These are phyloP conservation scores for Apiospora marii DNA, from an alignment of 2,329 filamentous ascomycete species.

Conservation along the genomic window DNA sequence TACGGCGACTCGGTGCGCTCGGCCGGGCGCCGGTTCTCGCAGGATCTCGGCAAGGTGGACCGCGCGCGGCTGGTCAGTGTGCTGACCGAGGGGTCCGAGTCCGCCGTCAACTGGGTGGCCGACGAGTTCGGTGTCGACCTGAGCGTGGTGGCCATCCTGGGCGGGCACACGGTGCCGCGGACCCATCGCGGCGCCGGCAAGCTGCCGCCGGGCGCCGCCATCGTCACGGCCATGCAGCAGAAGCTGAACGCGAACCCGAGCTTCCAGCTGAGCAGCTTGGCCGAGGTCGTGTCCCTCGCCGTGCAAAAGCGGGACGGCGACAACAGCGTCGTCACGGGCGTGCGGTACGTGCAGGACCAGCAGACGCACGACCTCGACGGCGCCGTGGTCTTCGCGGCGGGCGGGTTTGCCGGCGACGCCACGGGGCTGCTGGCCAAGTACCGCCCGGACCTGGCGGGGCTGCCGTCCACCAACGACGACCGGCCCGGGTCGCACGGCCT, in stretches of 20 bases:
- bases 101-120: slow-evolving; percentile 63
- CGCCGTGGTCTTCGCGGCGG: slow-evolving; percentile 66
- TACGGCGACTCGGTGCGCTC: slow-evolving; percentile 65
- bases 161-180: slow-evolving; percentile 63
- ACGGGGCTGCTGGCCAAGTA: slow-evolving; percentile 62
- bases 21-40: slow-evolving; percentile 54
- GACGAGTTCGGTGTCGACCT: slow-evolving; percentile 66
- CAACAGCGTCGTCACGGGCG: slow-evolving; percentile 53
- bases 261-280: slow-evolving; percentile 60
- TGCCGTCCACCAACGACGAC: slow-evolving; percentile 70
- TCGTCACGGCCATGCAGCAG: slow-evolving; percentile 62
- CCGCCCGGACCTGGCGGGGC: slow-evolving; percentile 64
- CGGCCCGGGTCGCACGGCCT: slow-evolving; percentile 60
- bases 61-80: slow-evolving; percentile 55
- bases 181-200: slow-evolving; percentile 66
- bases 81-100: slow-evolving; percentile 56
- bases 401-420: slow-evolving; percentile 70
- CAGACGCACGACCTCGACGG: slow-evolving; percentile 52
- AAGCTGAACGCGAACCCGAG: slow-evolving; percentile 55
- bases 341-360: slow-evolving; percentile 54
- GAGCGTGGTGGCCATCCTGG: slow-evolving; percentile 63
- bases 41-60: slow-evolving; percentile 38
- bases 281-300: slow-evolving; percentile 61
- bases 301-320: slow-evolving; percentile 24
- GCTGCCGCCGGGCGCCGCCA: slow-evolving; percentile 65